Evolutionary conservation across 371 early-diverging fungal genomes (phyloP).

Genomic region (Racocetra persica): DNA sequence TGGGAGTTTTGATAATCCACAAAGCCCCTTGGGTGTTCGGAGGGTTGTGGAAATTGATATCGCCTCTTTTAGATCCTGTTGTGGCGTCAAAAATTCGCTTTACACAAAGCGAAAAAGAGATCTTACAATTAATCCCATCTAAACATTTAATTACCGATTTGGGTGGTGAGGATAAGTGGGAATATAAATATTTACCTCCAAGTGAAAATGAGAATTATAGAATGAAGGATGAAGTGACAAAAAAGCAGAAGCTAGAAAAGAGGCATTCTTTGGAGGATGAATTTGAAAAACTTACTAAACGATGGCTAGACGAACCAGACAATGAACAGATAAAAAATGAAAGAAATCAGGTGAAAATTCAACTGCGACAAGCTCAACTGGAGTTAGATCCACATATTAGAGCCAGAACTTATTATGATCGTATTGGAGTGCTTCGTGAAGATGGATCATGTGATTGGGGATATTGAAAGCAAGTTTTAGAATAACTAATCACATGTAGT

Average conservation of each 20-base stretch:
- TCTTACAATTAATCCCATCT: conserved; percentile 67
- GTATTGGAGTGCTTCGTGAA: conserved; percentile 48
- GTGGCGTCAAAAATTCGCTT: conserved; percentile 89
- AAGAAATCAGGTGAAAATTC: conserved; percentile 46
- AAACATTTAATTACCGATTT: conserved; percentile 48
- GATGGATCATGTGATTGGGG: conserved; percentile 46
- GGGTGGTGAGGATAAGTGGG: conserved; percentile 51
- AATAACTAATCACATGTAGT: not conserved
- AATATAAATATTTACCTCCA: conserved; percentile 50
- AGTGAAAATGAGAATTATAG: conserved; percentile 47
- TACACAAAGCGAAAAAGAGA: conserved; percentile 62
- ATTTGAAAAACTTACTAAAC: conserved; percentile 46
- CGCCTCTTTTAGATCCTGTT: conserved; percentile 90
- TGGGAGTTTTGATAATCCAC: conserved; percentile 80
- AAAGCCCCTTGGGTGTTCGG: conserved; percentile 90
- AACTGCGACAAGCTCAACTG: conserved; percentile 47
- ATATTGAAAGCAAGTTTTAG: not conserved
- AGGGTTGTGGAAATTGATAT: conserved; percentile 82
- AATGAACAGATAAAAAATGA: conserved; percentile 41
- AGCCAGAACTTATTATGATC: conserved; percentile 49
- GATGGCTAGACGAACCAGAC: conserved; percentile 46
- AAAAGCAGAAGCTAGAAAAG: conserved; percentile 7
- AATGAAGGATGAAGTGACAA: conserved; percentile 38
- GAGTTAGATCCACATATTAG: conserved; percentile 50
- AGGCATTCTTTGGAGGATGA: conserved; percentile 3